Percentiles rank a stretch among this genome's conserved stretches.
Conservation (phyloP, 23 red algal species). For the Gracilaria domingensis region DNA sequence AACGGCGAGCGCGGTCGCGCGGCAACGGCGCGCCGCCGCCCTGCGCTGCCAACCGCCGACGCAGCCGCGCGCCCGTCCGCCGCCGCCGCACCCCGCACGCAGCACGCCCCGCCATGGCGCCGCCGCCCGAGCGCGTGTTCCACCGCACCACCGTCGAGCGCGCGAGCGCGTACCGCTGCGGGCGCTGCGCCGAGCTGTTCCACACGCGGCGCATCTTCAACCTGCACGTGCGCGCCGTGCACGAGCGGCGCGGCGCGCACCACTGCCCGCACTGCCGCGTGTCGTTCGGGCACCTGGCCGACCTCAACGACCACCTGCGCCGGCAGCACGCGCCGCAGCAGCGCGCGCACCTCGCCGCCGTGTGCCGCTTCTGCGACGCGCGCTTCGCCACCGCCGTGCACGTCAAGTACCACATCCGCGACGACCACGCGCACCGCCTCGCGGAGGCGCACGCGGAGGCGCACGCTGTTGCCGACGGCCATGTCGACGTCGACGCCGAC, state of each 20-base stretch:
- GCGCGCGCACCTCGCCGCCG: background rate
- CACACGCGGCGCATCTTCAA: constrained; percentile 51
- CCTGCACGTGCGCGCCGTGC: constrained; percentile 48
- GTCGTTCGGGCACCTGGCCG: constrained; percentile 26
- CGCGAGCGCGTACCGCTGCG: background rate
- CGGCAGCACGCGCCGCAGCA: background rate
- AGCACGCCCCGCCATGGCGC: background rate
- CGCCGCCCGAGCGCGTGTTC: background rate
- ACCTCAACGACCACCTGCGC: constrained; percentile 44
- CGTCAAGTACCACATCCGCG: constrained; percentile 22
- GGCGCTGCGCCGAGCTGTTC: background rate
- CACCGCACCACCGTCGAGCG: constrained; percentile 6
- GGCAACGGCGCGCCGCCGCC: background rate
- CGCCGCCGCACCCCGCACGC: too few relatives aligned
- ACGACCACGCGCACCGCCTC: constrained; percentile 28
- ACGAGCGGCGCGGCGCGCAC: constrained; percentile 6
- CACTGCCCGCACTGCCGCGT: constrained; percentile 48
- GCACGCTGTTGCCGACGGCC: too few relatives aligned
- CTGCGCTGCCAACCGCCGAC: background rate
- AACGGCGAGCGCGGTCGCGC: too few relatives aligned
- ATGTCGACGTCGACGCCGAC: too few relatives aligned
- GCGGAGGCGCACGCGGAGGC: too few relatives aligned
- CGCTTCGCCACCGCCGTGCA: constrained; percentile 15
- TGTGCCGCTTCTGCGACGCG: background rate
- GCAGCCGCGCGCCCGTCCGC: background rate